Evolutionary conservation across 1,284 basidiomycete genomes (phyloP).

Genomic region (Ganoderma multipileum): DNA sequence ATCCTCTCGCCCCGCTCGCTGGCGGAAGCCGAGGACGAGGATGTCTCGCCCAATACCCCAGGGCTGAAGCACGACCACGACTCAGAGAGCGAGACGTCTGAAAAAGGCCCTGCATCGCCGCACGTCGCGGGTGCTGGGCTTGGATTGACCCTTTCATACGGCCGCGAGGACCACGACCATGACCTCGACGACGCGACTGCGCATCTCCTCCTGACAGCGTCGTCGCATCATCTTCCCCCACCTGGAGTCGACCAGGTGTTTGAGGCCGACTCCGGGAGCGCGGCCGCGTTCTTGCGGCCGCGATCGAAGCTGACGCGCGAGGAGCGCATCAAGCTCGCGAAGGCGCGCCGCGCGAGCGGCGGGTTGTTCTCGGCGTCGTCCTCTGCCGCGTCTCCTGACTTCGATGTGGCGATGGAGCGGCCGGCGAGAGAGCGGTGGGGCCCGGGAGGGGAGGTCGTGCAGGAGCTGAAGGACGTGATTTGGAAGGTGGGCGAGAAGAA

Average conservation of each 20-base stretch:
- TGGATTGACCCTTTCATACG: conserved; percentile 26
- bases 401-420: too few relatives aligned
- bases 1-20: conserved; percentile 49
- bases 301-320: conserved; percentile 71
- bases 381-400: conserved; percentile 6
- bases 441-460: conserved; percentile 79
- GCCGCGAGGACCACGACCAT: conserved; percentile 23
- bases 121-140: conserved; percentile 16
- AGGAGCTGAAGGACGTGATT: conserved; percentile 84
- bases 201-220: conserved; percentile 58
- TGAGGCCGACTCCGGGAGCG: conserved; percentile 62
- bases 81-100: conserved; percentile 58
- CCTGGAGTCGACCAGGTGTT: conserved; percentile 79
- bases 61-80: conserved; percentile 60
- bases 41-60: conserved; percentile 55
- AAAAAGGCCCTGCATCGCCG: conserved; percentile 48
- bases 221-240: conserved; percentile 59
- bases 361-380: conserved; percentile 13
- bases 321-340: conserved; percentile 70
- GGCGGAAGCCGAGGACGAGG: conserved; percentile 39
- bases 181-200: conserved; percentile 60
- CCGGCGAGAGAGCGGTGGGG: conserved; percentile 59
- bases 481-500: conserved; percentile 80
- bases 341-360: conserved; percentile 57
- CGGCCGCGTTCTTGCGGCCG: conserved; percentile 53